phyloP scores from a whole-genome alignment of 768 basidiomycete species.

The Sporobolomyces phaffii region DNA sequence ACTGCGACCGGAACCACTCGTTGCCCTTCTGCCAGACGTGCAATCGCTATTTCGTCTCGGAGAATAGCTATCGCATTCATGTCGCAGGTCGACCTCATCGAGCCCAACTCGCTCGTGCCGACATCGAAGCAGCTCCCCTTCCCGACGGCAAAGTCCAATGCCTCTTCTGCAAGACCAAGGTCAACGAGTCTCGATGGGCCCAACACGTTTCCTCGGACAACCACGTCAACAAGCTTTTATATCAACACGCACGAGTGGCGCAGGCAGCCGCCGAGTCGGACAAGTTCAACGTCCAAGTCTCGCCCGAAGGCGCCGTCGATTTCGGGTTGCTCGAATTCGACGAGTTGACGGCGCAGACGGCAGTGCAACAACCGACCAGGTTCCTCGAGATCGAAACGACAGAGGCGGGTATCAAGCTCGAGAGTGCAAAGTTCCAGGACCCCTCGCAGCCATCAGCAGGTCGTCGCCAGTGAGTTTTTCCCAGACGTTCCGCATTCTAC shows the following conservation, averaged over 20 bases:
- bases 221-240: background rate
- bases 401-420: background rate
- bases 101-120: background rate
- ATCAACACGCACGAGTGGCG: background rate
- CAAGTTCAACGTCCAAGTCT: background rate
- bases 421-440: background rate
- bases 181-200: background rate
- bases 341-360: background rate
- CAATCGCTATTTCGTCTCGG: background rate
- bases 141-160: background rate
- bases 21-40: background rate
- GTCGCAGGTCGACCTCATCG: background rate
- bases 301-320: constrained; percentile 1
- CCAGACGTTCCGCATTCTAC: too few species aligned
- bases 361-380: background rate
- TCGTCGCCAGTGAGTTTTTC: constrained; percentile 8
- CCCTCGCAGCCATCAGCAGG: background rate
- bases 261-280: background rate
- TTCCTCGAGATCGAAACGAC: background rate
- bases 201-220: background rate
- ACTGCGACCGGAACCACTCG: too few species aligned
- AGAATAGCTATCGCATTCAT: background rate
- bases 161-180: background rate
- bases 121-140: background rate
- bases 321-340: constrained; percentile 7